Base-by-base conservation (phyloP, 108 stramenopile genomes). In the Pseudonitzschia multiseries region DNA sequence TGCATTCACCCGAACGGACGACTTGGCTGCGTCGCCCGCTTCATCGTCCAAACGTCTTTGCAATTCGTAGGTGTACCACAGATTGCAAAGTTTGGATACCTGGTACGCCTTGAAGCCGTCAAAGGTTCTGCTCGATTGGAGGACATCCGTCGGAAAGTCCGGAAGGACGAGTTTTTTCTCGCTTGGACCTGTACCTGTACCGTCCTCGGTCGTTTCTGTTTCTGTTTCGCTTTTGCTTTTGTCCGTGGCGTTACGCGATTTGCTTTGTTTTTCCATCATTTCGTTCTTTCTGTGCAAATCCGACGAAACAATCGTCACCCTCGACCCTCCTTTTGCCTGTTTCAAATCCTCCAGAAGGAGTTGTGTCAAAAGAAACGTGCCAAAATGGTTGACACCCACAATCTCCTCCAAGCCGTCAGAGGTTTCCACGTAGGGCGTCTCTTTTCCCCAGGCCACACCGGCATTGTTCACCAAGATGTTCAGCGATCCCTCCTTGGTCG, bases 381-480 rank as follows among this genome's bases (percentile, higher is more conserved):
- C 86, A 44, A 90, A 60, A 71, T 86, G 86, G 65, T 87, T 87
- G 29, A 85, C 61, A 61, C 81, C 81, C 71, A 87, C 87, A 22
- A 67, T 67, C 43, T 67, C 69, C 81, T 65, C 36, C 76, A 64
- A 69, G 78, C 84, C 56, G 81, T 64, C 26, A 44, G n/a, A 17
- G 52, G 54, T 65, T 40, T 44, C 51, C 63, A 70, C 31, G 44
- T 56, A 41, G 71, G 73, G 41, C 60, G 74, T 51, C 68, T 78
- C 51, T 86, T 90, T 22, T 62, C 72, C 4, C 66, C 66, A 67
- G 17, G 41, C 66, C 21, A 67, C 42, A 22, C 89, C 89, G 6
- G 89, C 89, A 65, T 90, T 90, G 76, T 87, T 86, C 40, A 90
- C 74, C 18, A 90, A 54, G 31, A 87, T 46, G 52, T 84, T 60